Evolutionary conservation across 2,329 filamentous ascomycete species (phyloP).

Genomic region (Dactylellina cionopaga): DNA sequence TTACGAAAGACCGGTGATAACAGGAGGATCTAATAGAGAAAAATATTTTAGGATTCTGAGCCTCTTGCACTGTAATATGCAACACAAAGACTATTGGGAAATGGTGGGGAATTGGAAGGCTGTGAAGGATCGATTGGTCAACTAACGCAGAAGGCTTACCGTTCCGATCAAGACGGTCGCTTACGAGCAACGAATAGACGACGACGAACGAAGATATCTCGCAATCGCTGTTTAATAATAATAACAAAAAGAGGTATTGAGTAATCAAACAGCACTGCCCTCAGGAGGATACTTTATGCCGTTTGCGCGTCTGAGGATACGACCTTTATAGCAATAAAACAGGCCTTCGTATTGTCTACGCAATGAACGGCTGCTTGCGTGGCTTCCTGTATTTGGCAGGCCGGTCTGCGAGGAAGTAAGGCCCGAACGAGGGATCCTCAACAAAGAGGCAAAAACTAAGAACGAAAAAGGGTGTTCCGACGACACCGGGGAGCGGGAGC

Average conservation of each 20-base stretch:
- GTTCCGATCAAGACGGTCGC: conserved; percentile 43
- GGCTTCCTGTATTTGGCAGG: conserved; percentile 25
- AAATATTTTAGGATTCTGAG: conserved; percentile 44
- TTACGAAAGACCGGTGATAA: conserved; percentile 9
- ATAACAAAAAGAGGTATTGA: conserved; percentile 6
- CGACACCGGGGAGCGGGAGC: conserved; percentile 31
- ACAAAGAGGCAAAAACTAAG: conserved; percentile 20
- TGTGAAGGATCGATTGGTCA: conserved; percentile 47
- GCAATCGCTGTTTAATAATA: conserved; percentile 13
- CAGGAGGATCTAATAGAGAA: conserved; percentile 46
- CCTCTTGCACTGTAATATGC: conserved; percentile 2
- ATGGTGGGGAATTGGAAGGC: conserved; percentile 32
- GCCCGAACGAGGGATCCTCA: neutral
- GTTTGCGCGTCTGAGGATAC: neutral
- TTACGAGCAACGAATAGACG: conserved; percentile 47
- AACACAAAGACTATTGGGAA: conserved; percentile 36
- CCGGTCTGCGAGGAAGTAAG: conserved; percentile 10
- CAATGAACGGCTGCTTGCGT: conserved; percentile 28
- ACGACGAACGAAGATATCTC: conserved; percentile 25
- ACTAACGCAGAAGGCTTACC: conserved; percentile 42
- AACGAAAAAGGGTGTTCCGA: conserved; percentile 34
- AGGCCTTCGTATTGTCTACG: conserved; percentile 24
- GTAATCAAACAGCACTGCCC: conserved; percentile 37
- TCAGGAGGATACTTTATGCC: conserved; percentile 2
- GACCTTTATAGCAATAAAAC: conserved; percentile 4